These are phyloP conservation scores for Knufia petricola DNA, from an alignment of 2,329 filamentous ascomycete species.

Conservation along the genomic window DNA sequence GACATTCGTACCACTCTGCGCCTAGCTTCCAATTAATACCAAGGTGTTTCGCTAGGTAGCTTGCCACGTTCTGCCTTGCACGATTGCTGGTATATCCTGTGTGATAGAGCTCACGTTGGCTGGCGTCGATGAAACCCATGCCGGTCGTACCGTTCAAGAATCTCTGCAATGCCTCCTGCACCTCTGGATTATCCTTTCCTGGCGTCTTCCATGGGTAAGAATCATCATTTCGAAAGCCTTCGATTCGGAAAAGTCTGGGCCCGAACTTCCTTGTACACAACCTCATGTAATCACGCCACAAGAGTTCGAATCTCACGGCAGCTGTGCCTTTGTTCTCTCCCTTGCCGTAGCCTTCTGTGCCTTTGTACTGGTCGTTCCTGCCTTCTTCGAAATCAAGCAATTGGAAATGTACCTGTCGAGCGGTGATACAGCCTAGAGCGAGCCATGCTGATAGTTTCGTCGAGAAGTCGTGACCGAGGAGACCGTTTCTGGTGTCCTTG, in stretches of 20 bases:
- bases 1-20: conserved; percentile 71
- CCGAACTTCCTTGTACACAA: conserved; percentile 64
- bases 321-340: conserved; percentile 65
- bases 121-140: conserved; percentile 67
- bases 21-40: conserved; percentile 70
- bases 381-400: conserved; percentile 62
- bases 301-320: conserved; percentile 59
- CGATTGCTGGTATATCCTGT: conserved; percentile 74
- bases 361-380: conserved; percentile 28
- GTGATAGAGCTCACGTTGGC: conserved; percentile 61
- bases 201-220: conserved; percentile 42
- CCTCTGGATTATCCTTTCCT: conserved; percentile 23
- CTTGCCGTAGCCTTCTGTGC: conserved; percentile 50
- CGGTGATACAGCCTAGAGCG: conserved; percentile 61
- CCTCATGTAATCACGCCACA: conserved; percentile 76
- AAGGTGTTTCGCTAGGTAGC: conserved; percentile 63
- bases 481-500: conserved; percentile 61
- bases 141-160: conserved; percentile 62
- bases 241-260: conserved; percentile 51
- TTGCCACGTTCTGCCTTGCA: conserved; percentile 66
- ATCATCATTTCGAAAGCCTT: conserved; percentile 51
- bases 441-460: conserved; percentile 69
- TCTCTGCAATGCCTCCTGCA: conserved; percentile 43
- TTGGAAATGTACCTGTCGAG: conserved; percentile 61
- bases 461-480: conserved; percentile 61